phyloP scores from a whole-genome alignment of 306 rosid species.

The Aeschynomene evenia region DNA sequence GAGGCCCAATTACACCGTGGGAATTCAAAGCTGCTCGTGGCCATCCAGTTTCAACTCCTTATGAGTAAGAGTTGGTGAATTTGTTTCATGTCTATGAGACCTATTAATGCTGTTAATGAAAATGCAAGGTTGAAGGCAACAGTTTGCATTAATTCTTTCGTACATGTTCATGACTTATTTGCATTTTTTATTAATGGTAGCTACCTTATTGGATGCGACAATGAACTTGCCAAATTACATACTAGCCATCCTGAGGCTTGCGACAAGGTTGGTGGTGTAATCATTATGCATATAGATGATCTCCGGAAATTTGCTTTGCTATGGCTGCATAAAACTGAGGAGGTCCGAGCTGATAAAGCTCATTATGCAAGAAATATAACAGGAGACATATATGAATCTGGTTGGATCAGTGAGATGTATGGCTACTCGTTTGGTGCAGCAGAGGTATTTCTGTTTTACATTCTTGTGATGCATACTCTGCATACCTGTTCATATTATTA shows the following conservation, averaged over 20 bases:
- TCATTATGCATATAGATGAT: conserved; percentile 95
- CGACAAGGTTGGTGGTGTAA: conserved; percentile 97
- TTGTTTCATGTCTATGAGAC: conserved; percentile 16
- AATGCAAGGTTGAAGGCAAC: neutral
- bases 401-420: conserved; percentile 99
- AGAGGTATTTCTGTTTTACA: conserved; percentile 61
- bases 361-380: conserved; percentile 94
- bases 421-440: conserved; percentile 99
- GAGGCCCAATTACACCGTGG: conserved; percentile 98
- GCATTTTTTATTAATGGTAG: conserved; percentile 37
- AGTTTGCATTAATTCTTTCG: neutral
- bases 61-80: conserved; percentile 65
- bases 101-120: conserved; percentile 9
- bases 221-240: conserved; percentile 86
- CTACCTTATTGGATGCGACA: conserved; percentile 94
- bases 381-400: conserved; percentile 86
- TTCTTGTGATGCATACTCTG: conserved; percentile 12
- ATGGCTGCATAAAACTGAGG: conserved; percentile 97
- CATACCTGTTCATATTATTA: neutral
- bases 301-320: conserved; percentile 78
- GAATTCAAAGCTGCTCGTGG: conserved; percentile 94
- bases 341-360: conserved; percentile 94
- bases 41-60: conserved; percentile 94
- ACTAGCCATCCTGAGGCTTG: conserved; percentile 97
- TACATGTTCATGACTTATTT: conserved; percentile 16